phyloP scores from a whole-genome alignment of 768 basidiomycete genomes.

The Tulasnella sp. region DNA sequence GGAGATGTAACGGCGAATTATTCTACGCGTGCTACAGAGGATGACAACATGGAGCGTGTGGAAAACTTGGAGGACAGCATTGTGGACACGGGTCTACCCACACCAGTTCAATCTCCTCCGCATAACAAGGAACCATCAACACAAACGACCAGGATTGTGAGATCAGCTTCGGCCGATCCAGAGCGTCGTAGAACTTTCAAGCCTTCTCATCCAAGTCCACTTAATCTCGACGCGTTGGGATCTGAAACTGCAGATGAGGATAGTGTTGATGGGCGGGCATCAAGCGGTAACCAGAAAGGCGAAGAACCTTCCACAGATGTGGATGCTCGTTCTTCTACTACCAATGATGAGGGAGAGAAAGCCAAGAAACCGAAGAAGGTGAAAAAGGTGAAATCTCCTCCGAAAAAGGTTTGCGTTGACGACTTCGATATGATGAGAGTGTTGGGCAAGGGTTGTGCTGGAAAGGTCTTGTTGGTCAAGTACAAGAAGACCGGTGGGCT shows the following conservation, averaged over 20 bases:
- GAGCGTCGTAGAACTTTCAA: slow-evolving; percentile 20
- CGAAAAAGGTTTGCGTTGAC: slow-evolving; percentile 64
- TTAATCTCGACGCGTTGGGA: neutral
- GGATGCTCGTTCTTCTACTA: slow-evolving; percentile 3
- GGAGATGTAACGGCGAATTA: too few species aligned
- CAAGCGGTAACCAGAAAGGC: neutral
- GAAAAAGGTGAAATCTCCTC: slow-evolving; percentile 42
- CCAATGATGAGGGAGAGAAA: slow-evolving; percentile 7
- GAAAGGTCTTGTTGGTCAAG: slow-evolving; percentile 85
- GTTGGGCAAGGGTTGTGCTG: slow-evolving; percentile 93
- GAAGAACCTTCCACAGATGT: slow-evolving; percentile 5
- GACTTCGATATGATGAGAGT: slow-evolving; percentile 98
- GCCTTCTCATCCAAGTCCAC: neutral
- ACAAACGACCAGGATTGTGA: slow-evolving; percentile 37
- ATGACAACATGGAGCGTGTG: neutral
- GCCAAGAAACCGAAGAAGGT: slow-evolving; percentile 40
- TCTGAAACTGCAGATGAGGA: neutral
- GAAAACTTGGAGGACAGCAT: neutral
- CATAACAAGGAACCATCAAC: slow-evolving; percentile 21
- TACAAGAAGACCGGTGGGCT: slow-evolving; percentile 58
- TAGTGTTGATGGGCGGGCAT: neutral
- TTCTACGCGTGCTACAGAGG: too few species aligned
- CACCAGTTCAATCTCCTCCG: slow-evolving; percentile 30
- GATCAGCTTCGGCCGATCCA: slow-evolving; percentile 74
- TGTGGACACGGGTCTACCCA: slow-evolving; percentile 21